Percentiles rank a stretch among this genome's conserved stretches.
phyloP scores from a whole-genome alignment of 305 asterid genomes.

The Petunia hybrid region DNA sequence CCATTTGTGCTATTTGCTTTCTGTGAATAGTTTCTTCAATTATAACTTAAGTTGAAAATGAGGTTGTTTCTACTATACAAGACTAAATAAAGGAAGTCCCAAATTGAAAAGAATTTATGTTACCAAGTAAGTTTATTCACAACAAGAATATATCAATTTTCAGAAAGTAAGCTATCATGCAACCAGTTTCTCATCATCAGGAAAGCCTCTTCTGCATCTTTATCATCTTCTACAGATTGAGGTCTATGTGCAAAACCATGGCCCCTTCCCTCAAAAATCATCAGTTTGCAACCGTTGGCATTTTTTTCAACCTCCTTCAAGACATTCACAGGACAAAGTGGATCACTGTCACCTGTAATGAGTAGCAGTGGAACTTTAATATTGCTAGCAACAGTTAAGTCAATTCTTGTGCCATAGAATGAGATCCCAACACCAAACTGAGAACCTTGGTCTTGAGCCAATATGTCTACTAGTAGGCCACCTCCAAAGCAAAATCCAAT shows the following conservation, averaged over 20 bases:
- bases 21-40: neutral
- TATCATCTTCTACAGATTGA: constrained; percentile 79
- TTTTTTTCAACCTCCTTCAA: constrained; percentile 53
- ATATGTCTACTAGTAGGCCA: constrained; percentile 63
- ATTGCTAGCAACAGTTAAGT: constrained; percentile 49
- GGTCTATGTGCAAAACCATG: constrained; percentile 85
- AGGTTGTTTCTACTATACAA: neutral
- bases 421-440: constrained; percentile 71
- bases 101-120: neutral
- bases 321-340: constrained; percentile 54
- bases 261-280: constrained; percentile 59
- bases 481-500: constrained; percentile 88
- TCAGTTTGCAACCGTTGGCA: constrained; percentile 48
- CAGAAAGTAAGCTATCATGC: constrained; percentile 54
- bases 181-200: constrained; percentile 76
- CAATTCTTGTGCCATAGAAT: constrained; percentile 68
- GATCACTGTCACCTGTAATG: constrained; percentile 66
- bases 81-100: neutral
- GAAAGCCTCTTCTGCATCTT: constrained; percentile 84
- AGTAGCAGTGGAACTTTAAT: constrained; percentile 62
- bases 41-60: neutral
- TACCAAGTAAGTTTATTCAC: constrained; percentile 14
- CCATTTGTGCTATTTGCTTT: neutral
- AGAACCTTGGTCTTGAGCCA: constrained; percentile 61
- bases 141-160: constrained; percentile 36